phyloP scores from a whole-genome alignment of 305 asterid genomes.

The Ilex paraguariensis region DNA sequence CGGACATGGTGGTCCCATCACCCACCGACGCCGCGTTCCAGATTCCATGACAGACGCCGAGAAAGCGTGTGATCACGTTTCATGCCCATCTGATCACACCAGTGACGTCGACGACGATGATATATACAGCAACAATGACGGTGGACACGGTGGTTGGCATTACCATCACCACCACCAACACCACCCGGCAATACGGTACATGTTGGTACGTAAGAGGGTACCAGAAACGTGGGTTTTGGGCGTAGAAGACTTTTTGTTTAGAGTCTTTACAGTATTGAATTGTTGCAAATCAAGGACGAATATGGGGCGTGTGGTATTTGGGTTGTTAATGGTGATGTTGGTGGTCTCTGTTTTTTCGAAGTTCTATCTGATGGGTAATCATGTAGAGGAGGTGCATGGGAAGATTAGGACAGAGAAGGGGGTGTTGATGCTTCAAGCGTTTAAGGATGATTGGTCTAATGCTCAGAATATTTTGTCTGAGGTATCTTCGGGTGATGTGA shows the following conservation, averaged over 20 bases:
- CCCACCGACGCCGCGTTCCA: slow-evolving; percentile 51
- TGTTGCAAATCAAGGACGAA: slow-evolving; percentile 40
- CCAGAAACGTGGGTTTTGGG: slow-evolving; percentile 39
- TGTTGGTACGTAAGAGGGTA: slow-evolving; percentile 38
- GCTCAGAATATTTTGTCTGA: slow-evolving; percentile 43
- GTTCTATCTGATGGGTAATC: slow-evolving; percentile 22
- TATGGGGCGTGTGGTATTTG: slow-evolving; percentile 25
- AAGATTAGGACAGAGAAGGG: slow-evolving; percentile 19
- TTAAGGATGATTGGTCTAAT: slow-evolving; percentile 24
- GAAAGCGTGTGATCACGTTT: slow-evolving; percentile 3
- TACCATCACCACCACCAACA: slow-evolving; percentile 14
- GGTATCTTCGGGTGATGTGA: background rate
- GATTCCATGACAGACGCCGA: slow-evolving; percentile 27
- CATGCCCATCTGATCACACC: too few species aligned
- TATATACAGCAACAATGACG: too few species aligned
- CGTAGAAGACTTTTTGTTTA: slow-evolving; percentile 27
- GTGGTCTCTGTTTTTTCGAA: slow-evolving; percentile 31
- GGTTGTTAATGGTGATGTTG: slow-evolving; percentile 28
- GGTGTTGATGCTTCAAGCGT: slow-evolving; percentile 25
- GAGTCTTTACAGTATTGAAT: slow-evolving; percentile 20
- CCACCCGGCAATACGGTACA: slow-evolving; percentile 21
- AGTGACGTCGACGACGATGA: too few species aligned
- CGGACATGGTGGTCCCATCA: slow-evolving; percentile 15
- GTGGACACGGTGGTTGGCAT: too few species aligned
- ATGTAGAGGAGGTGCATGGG: slow-evolving; percentile 15